Evolutionary conservation across 2,329 filamentous ascomycete genomes (phyloP).

Genomic region (Plectosphaerella cucumerina): DNA sequence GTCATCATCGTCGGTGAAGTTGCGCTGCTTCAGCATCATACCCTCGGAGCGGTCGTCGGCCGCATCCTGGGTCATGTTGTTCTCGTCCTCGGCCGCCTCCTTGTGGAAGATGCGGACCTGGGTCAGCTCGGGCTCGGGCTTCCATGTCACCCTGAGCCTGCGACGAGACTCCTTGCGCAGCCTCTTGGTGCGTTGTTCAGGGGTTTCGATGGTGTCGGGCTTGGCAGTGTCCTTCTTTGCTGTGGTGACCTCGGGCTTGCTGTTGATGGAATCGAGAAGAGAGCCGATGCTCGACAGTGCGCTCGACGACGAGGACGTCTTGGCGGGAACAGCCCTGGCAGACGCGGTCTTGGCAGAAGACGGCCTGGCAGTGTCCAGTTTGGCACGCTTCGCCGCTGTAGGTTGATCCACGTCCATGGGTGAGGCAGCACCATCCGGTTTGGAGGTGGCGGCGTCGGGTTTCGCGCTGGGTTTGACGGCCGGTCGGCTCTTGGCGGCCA

Average conservation of each 20-base stretch:
- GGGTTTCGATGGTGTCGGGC: conserved; percentile 57
- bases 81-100: conserved; percentile 65
- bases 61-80: conserved; percentile 67
- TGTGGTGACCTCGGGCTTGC: conserved; percentile 35
- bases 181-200: conserved; percentile 63
- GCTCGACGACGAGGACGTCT: conserved; percentile 27
- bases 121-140: conserved; percentile 61
- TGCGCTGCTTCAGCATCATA: conserved; percentile 59
- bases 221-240: conserved; percentile 27
- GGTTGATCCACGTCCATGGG: conserved; percentile 12
- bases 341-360: conserved; percentile 21
- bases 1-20: conserved; percentile 44
- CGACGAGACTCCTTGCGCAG: conserved; percentile 69
- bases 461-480: conserved; percentile 37
- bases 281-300: conserved; percentile 48
- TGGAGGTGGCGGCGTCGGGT: conserved; percentile 15
- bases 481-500: conserved; percentile 46
- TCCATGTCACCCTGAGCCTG: conserved; percentile 68
- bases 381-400: conserved; percentile 14
- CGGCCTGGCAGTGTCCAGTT: conserved; percentile 22
- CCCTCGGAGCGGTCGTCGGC: conserved; percentile 71
- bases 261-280: conserved; percentile 46
- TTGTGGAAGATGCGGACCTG: conserved; percentile 68
- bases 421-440: conserved; percentile 12
- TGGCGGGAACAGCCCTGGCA: conserved; percentile 14